A percentile compares a stretch with the other conserved stretches of the same genome.
These are phyloP conservation scores for Wallacemonas sp. DNA, from an alignment of 208 protist genomes.

Conservation along the genomic window DNA sequence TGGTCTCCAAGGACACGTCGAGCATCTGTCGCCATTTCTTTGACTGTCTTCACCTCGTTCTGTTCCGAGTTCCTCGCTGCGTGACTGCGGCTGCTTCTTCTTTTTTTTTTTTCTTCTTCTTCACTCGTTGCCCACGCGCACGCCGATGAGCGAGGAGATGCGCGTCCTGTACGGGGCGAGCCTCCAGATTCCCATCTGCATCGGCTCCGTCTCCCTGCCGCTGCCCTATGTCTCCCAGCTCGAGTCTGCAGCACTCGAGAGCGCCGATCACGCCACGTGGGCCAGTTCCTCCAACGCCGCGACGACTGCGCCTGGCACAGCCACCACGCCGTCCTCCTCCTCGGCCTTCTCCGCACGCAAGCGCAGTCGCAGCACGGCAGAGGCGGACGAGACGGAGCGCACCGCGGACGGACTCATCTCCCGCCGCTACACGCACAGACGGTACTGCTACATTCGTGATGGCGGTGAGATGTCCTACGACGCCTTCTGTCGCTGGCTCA, in stretches of 20 bases:
- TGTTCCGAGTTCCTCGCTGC: too few relatives aligned
- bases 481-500: slow-evolving; percentile 72
- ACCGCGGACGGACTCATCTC: slow-evolving; percentile 4
- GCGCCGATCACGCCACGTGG: neutral
- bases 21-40: neutral
- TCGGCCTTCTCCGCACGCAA: too few relatives aligned
- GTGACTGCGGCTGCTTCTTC: neutral
- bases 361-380: neutral
- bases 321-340: neutral
- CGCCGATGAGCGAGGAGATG: slow-evolving; percentile 12
- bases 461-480: slow-evolving; percentile 49
- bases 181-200: slow-evolving; percentile 60
- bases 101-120: too few relatives aligned
- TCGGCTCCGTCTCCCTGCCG: slow-evolving; percentile 52
- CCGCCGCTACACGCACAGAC: slow-evolving; percentile 65
- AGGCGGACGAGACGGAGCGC: neutral
- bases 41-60: neutral
- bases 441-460: slow-evolving; percentile 83
- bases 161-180: slow-evolving; percentile 61
- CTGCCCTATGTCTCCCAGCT: slow-evolving; percentile 20
- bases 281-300: neutral
- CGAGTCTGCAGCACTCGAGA: neutral
- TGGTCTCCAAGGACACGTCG: too few relatives aligned
- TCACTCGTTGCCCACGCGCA: neutral
- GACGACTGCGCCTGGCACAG: neutral